Evolutionary conservation across 768 basidiomycete species (phyloP).

Genomic region (Kwoniella shandongensis): DNA sequence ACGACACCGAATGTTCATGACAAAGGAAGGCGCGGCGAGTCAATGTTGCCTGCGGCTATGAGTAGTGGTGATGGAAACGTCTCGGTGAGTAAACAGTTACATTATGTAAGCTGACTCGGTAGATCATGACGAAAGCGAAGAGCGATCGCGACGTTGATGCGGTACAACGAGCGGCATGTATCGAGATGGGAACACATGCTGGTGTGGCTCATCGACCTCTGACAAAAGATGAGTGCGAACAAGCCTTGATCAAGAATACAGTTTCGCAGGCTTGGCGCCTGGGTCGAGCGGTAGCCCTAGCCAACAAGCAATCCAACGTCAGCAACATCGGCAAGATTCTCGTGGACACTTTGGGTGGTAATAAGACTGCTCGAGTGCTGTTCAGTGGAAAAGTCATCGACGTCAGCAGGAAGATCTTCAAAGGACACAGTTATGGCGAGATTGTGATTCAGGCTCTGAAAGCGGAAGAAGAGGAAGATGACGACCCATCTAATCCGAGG

Average conservation of each 20-base stretch:
- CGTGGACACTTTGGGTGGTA: slow-evolving; percentile 38
- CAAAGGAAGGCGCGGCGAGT: slow-evolving; percentile 18
- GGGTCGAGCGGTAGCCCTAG: slow-evolving; percentile 59
- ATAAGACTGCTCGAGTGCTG: slow-evolving; percentile 51
- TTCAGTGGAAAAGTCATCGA: slow-evolving; percentile 66
- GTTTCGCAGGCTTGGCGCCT: slow-evolving; percentile 66
- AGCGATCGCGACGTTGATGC: slow-evolving; percentile 58
- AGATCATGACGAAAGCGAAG: slow-evolving; percentile 57
- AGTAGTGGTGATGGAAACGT: slow-evolving; percentile 54
- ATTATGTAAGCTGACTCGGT: no score
- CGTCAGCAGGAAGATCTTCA: slow-evolving; percentile 57
- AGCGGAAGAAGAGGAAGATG: slow-evolving; percentile 22
- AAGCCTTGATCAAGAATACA: slow-evolving; percentile 58
- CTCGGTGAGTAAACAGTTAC: not conserved
- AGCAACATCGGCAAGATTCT: slow-evolving; percentile 55
- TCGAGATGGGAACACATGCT: slow-evolving; percentile 59
- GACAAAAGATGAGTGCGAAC: slow-evolving; percentile 51
- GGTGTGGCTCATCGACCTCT: slow-evolving; percentile 58
- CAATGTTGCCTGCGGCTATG: slow-evolving; percentile 53
- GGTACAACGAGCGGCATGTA: slow-evolving; percentile 57
- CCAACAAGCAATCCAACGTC: slow-evolving; percentile 26
- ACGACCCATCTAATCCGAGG: slow-evolving; percentile 45
- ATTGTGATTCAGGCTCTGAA: slow-evolving; percentile 33
- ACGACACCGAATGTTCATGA: slow-evolving; percentile 42
- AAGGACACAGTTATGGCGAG: slow-evolving; percentile 47